Percentiles rank a stretch among this genome's conserved stretches.
Evolutionary conservation across 192 early-diverging fungal species (phyloP).

Genomic region (Anaeromyces robustus): DNA sequence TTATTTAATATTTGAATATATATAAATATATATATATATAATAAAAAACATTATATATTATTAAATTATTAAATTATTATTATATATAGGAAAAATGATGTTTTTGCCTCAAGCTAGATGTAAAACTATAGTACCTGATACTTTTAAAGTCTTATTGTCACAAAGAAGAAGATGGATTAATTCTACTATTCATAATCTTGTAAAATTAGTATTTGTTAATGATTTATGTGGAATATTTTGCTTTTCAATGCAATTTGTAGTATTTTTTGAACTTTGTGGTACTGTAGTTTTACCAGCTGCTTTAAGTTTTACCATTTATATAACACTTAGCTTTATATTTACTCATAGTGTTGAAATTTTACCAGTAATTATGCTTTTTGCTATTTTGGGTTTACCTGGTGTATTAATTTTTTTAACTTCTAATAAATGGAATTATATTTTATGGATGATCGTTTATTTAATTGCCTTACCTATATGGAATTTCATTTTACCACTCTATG

Average conservation of each 20-base stretch:
- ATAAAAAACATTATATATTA: too few relatives aligned
- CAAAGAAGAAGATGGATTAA: slow-evolving; percentile 94
- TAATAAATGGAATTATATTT: slow-evolving; percentile 62
- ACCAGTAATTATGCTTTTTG: slow-evolving; percentile 69
- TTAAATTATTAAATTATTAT: too few relatives aligned
- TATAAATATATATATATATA: too few relatives aligned
- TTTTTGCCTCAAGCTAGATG: slow-evolving; percentile 64
- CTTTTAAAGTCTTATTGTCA: slow-evolving; percentile 59
- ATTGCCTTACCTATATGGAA: slow-evolving; percentile 54
- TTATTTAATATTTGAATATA: too few relatives aligned
- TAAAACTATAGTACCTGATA: slow-evolving; percentile 62
- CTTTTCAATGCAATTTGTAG: slow-evolving; percentile 62
- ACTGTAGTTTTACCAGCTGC: slow-evolving; percentile 58
- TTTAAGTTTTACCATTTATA: slow-evolving; percentile 64
- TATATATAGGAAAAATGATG: slow-evolving; percentile 69
- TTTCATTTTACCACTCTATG: slow-evolving; percentile 43
- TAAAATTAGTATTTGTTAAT: slow-evolving; percentile 78
- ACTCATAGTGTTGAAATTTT: slow-evolving; percentile 55
- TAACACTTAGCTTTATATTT: slow-evolving; percentile 38
- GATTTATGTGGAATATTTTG: slow-evolving; percentile 96
- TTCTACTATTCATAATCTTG: slow-evolving; percentile 85
- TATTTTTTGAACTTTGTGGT: slow-evolving; percentile 54
- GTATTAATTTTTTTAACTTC: slow-evolving; percentile 80
- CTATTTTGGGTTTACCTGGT: slow-evolving; percentile 75
- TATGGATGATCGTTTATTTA: slow-evolving; percentile 77